Conservation (phyloP, 441 rosid genomes). For the Dalechampia spathulata region DNA sequence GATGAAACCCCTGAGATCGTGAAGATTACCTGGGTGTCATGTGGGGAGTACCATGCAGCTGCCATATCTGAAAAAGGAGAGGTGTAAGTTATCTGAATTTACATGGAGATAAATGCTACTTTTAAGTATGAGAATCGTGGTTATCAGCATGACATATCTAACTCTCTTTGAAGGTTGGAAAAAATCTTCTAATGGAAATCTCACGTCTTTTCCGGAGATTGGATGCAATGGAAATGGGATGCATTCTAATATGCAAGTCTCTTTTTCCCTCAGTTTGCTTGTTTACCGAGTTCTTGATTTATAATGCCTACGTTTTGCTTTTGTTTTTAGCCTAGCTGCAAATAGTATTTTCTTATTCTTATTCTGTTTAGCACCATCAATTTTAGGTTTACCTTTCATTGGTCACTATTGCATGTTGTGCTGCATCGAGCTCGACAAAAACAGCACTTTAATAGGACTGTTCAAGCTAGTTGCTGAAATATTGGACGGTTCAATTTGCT, state of each 20-base stretch:
- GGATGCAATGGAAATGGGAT: slow-evolving; percentile 51
- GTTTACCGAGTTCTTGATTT: neutral
- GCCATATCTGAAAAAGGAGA: slow-evolving; percentile 85
- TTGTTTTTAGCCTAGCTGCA: neutral
- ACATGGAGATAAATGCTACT: slow-evolving; percentile 35
- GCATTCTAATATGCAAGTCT: slow-evolving; percentile 72
- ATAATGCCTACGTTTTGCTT: neutral
- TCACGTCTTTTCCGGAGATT: slow-evolving; percentile 37
- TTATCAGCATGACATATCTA: slow-evolving; percentile 43
- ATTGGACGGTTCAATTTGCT: neutral
- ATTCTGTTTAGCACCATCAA: neutral
- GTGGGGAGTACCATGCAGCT: slow-evolving; percentile 95
- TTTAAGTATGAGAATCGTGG: slow-evolving; percentile 40
- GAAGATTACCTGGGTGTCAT: slow-evolving; percentile 80
- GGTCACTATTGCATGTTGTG: too few relatives aligned
- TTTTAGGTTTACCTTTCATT: too few relatives aligned
- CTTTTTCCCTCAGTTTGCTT: slow-evolving; percentile 31
- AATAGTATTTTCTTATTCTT: neutral
- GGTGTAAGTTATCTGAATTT: slow-evolving; percentile 78
- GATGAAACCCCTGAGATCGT: slow-evolving; percentile 94
- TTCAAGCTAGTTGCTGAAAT: too few relatives aligned
- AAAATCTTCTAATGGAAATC: slow-evolving; percentile 40
- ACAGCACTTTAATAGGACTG: too few relatives aligned
- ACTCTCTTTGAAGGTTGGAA: slow-evolving; percentile 45
- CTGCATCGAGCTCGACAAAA: too few relatives aligned